Conservation (phyloP, 148 eudicot genomes). For the Tetragonia tetragonoides region DNA sequence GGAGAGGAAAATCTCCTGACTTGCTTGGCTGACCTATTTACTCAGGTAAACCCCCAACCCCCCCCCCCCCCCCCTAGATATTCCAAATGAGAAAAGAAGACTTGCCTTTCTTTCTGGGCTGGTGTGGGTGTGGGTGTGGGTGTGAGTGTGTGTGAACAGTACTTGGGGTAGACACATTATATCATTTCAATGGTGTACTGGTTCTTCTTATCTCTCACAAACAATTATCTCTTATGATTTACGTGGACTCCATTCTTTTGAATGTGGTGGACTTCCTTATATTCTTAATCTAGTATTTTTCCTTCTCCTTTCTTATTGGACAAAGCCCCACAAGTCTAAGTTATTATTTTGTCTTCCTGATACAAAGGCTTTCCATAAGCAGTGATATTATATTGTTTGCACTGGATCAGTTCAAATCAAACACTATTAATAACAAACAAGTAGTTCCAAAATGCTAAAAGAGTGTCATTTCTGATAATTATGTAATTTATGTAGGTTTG, state of each 20-base stretch:
- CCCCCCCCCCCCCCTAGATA: neutral
- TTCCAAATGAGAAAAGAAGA: neutral
- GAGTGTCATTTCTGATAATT: neutral
- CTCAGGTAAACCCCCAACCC: constrained; percentile 55
- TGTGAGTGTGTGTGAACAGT: neutral
- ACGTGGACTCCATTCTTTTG: neutral
- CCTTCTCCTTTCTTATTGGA: neutral
- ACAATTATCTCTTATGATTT: neutral
- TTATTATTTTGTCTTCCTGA: neutral
- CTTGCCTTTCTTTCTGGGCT: neutral
- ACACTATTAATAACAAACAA: neutral
- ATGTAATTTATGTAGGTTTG: neutral
- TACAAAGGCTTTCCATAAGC: neutral
- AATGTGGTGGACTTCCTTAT: neutral
- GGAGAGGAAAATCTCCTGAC: constrained; percentile 80
- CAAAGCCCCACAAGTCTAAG: neutral
- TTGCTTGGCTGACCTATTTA: constrained; percentile 86
- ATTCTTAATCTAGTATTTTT: neutral
- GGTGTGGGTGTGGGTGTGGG: neutral
- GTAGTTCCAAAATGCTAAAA: neutral
- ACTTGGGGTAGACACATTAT: neutral
- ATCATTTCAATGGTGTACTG: neutral
- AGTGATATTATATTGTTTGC: neutral
- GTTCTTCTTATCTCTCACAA: neutral
- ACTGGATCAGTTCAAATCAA: neutral